Conservation (phyloP, 1,139 yeast species). For the Suhomyces guaymorum region DNA sequence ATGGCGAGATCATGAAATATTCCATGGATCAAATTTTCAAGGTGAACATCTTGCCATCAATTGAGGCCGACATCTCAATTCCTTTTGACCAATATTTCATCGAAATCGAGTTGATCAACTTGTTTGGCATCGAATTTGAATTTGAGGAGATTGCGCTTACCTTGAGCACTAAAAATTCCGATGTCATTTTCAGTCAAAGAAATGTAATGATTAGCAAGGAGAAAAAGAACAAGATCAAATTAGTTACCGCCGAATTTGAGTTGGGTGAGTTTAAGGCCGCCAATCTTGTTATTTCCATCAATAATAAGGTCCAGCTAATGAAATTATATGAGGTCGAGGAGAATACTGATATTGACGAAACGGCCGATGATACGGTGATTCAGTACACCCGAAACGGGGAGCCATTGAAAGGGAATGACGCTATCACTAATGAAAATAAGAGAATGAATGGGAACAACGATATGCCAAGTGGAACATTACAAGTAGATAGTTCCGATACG, state of each 20-base stretch:
- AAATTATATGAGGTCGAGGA: constrained; percentile 7
- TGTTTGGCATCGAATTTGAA: constrained; percentile 28
- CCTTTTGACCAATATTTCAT: constrained; percentile 25
- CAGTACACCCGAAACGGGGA: constrained; percentile 8
- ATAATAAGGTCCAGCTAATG: constrained; percentile 22
- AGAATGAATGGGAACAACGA: no score
- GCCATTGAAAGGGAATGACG: constrained; percentile 1
- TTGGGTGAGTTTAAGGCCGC: constrained; percentile 29
- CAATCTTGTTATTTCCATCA: constrained; percentile 22
- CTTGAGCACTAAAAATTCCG: constrained; percentile 15
- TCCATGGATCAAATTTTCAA: constrained; percentile 35
- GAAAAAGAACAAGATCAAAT: constrained; percentile 19
- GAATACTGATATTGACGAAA: constrained; percentile 6
- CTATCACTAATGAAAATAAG: constrained; percentile 1
- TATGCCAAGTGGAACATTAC: no score
- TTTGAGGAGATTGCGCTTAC: constrained; percentile 24
- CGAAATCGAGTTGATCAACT: constrained; percentile 26
- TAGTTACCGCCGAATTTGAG: constrained; percentile 25
- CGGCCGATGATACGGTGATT: constrained; percentile 17
- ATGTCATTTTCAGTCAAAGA: constrained; percentile 14
- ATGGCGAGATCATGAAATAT: constrained; percentile 23
- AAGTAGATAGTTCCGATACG: no score
- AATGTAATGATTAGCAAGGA: constrained; percentile 14
- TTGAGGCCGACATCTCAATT: constrained; percentile 24
- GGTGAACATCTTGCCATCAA: constrained; percentile 26